Evolutionary conservation across 495 filamentous ascomycete genomes (phyloP).

Genomic region (Talaromyces borbonicus): DNA sequence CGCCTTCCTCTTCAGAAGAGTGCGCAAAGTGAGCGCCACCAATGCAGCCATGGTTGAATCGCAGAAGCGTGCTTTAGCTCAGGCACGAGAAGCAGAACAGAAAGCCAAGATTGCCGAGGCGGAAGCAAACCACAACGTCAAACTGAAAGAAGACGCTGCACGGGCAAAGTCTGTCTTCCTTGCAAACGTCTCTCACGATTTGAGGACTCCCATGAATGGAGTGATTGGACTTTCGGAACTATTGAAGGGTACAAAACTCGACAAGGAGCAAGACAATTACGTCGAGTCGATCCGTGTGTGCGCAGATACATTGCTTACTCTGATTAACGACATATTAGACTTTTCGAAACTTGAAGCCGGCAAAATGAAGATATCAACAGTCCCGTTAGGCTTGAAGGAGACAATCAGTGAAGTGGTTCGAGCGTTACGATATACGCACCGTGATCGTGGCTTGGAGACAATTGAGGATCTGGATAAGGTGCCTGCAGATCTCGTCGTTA

Average conservation of each 20-base stretch:
- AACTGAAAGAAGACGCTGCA: conserved; percentile 82
- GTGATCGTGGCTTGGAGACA: conserved; percentile 65
- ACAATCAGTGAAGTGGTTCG: conserved; percentile 83
- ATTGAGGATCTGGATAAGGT: conserved; percentile 55
- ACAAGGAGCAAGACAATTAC: conserved; percentile 77
- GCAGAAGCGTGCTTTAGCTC: conserved; percentile 70
- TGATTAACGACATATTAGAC: conserved; percentile 92
- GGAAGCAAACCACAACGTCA: conserved; percentile 76
- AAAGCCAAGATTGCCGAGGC: conserved; percentile 77
- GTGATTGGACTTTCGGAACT: conserved; percentile 88
- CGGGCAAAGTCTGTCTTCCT: conserved; percentile 88
- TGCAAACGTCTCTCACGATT: conserved; percentile 82
- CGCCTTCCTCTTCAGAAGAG: conserved; percentile 69
- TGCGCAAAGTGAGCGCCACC: conserved; percentile 68
- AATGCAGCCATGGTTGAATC: conserved; percentile 83
- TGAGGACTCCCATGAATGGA: conserved; percentile 78
- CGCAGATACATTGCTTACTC: conserved; percentile 78
- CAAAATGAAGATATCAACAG: conserved; percentile 87
- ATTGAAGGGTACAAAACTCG: conserved; percentile 65
- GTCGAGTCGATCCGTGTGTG: conserved; percentile 89
- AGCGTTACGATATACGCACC: conserved; percentile 74
- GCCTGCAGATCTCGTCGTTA: conserved; percentile 66
- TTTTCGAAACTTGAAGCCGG: conserved; percentile 91
- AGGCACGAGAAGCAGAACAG: conserved; percentile 69
- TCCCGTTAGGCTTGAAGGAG: conserved; percentile 73